A percentile compares a stretch with the other conserved stretches of the same genome.
phyloP scores from a whole-genome alignment of 176 grass and related monocot species.

The Triticum urartu region DNA sequence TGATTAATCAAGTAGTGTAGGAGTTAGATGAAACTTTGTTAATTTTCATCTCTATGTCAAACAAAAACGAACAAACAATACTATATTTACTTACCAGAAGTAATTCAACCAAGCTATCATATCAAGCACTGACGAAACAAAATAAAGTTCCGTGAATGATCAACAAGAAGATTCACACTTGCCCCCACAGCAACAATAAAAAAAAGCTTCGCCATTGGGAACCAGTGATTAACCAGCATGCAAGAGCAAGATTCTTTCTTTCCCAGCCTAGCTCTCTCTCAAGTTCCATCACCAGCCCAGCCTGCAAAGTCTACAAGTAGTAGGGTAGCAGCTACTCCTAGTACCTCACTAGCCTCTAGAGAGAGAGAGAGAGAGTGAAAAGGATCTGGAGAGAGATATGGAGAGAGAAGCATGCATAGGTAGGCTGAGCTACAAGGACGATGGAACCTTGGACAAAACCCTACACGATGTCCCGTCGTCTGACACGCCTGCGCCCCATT shows the following conservation, averaged over 20 bases:
- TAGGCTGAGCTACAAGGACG: neutral
- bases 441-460: constrained; percentile 58
- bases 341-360: neutral
- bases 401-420: neutral
- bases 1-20: no score
- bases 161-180: neutral
- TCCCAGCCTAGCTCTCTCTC: constrained; percentile 38
- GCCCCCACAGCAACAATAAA: constrained; percentile 10
- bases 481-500: constrained; percentile 78
- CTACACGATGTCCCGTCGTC: constrained; percentile 51
- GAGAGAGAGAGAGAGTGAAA: neutral
- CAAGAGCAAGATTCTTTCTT: constrained; percentile 48
- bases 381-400: neutral
- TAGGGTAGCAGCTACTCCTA: neutral
- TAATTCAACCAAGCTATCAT: neutral
- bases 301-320: constrained; percentile 39
- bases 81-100: neutral
- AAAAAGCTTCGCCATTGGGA: constrained; percentile 10
- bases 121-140: neutral
- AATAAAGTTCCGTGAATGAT: no score
- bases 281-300: constrained; percentile 44
- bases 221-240: constrained; percentile 18
- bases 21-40: no score
- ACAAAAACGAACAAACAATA: no score
- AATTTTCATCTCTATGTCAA: no score